Evolutionary conservation across 192 early-diverging fungal genomes (phyloP).

Genomic region (Neocallimastix lanati): DNA sequence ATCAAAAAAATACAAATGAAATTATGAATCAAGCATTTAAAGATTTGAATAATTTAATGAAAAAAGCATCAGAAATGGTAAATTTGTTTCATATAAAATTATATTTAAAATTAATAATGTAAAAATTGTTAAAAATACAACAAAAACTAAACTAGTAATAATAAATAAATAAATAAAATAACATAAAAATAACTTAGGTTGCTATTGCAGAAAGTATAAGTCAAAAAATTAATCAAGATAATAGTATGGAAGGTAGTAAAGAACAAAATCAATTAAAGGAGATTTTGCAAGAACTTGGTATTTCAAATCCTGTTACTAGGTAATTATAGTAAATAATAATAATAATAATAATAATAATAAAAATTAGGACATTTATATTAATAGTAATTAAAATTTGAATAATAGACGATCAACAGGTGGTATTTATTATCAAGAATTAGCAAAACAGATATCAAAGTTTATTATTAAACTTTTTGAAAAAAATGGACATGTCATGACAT

Average conservation of each 20-base stretch:
- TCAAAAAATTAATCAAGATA: slow-evolving; percentile 22
- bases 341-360: no score
- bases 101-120: no score
- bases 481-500: slow-evolving; percentile 33
- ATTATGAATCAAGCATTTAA: slow-evolving; percentile 39
- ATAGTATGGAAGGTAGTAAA: slow-evolving; percentile 6
- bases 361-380: no score
- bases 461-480: slow-evolving; percentile 43
- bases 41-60: slow-evolving; percentile 74
- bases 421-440: slow-evolving; percentile 69
- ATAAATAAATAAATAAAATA: no score
- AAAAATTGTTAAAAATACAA: no score
- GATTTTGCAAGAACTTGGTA: slow-evolving; percentile 63
- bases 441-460: slow-evolving; percentile 70
- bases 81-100: slow-evolving; percentile 5
- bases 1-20: background rate
- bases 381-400: background rate
- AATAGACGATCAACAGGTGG: slow-evolving; percentile 65
- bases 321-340: no score
- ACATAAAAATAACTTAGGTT: slow-evolving; percentile 13
- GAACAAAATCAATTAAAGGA: slow-evolving; percentile 20
- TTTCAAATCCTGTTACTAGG: slow-evolving; percentile 76
- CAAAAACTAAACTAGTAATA: no score
- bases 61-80: slow-evolving; percentile 78
- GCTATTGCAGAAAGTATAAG: slow-evolving; percentile 51